These are phyloP conservation scores for Fraxinus quadrangulata DNA, from an alignment of 257 asterid species.

Conservation along the genomic window DNA sequence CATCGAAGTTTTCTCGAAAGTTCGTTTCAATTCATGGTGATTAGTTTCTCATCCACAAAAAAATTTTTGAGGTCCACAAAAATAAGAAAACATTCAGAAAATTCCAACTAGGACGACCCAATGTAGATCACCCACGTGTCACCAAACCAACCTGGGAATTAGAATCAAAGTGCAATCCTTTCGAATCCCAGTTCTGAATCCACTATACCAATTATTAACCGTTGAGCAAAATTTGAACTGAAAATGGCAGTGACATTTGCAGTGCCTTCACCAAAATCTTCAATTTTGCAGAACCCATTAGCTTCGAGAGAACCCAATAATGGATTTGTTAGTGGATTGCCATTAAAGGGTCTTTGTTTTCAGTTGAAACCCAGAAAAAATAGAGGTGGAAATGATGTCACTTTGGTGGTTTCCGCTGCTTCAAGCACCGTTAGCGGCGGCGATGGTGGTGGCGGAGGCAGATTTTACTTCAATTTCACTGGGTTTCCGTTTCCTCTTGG, in stretches of 20 bases:
- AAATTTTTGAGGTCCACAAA: constrained; percentile 9
- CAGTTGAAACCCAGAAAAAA: constrained; percentile 51
- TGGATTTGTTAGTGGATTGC: constrained; percentile 43
- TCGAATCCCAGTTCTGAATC: constrained; percentile 16
- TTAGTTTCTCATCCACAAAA: constrained; percentile 31
- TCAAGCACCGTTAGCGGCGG: constrained; percentile 28
- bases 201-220: constrained; percentile 5
- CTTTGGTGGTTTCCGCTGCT: constrained; percentile 54
- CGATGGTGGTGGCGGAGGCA: constrained; percentile 41
- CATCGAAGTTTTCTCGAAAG: neutral
- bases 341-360: constrained; percentile 42
- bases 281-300: constrained; percentile 28
- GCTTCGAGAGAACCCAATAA: constrained; percentile 40
- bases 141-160: constrained; percentile 31
- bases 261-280: constrained; percentile 47
- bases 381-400: constrained; percentile 31
- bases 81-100: neutral
- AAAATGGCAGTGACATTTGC: constrained; percentile 51
- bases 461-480: constrained; percentile 82
- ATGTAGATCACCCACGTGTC: constrained; percentile 48
- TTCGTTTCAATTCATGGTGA: neutral
- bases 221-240: constrained; percentile 16
- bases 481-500: constrained; percentile 98
- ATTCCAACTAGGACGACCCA: constrained; percentile 29
- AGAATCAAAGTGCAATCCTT: constrained; percentile 7